phyloP scores from a whole-genome alignment of 2,329 filamentous ascomycete species.

The Fusarium illudens region DNA sequence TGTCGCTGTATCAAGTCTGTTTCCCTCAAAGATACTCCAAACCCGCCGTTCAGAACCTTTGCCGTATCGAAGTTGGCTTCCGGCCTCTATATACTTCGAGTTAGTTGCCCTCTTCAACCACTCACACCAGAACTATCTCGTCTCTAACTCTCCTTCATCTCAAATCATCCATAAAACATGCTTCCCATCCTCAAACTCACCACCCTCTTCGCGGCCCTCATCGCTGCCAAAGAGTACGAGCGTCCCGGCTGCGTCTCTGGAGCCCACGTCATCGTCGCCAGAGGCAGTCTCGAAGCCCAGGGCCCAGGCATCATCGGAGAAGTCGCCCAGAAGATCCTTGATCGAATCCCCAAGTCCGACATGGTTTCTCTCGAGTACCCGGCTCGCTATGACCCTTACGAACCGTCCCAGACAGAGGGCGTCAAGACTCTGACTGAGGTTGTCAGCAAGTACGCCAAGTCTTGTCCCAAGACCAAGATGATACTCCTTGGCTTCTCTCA shows the following conservation, averaged over 20 bases:
- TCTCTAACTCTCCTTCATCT: neutral
- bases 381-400: conserved; percentile 25
- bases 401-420: conserved; percentile 29
- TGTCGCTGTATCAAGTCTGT: neutral
- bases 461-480: conserved; percentile 32
- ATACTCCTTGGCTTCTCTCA: conserved; percentile 38
- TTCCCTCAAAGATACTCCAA: neutral
- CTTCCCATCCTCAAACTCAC: conserved; percentile 1
- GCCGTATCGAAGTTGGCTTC: neutral
- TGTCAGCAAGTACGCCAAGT: conserved; percentile 12
- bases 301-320: conserved; percentile 36
- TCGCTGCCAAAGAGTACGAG: neutral
- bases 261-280: conserved; percentile 32
- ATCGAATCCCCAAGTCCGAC: conserved; percentile 17
- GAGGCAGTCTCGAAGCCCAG: conserved; percentile 31
- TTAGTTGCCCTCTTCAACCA: neutral
- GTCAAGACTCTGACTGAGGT: conserved; percentile 13
- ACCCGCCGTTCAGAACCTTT: neutral
- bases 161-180: neutral
- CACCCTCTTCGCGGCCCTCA: neutral
- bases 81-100: neutral
- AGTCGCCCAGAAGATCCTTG: conserved; percentile 20
- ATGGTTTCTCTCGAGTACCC: conserved; percentile 27
- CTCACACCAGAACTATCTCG: neutral
- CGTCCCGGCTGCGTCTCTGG: conserved; percentile 17